phyloP scores from a whole-genome alignment of 1,284 basidiomycete genomes.

The Agroathelia rolfsii region DNA sequence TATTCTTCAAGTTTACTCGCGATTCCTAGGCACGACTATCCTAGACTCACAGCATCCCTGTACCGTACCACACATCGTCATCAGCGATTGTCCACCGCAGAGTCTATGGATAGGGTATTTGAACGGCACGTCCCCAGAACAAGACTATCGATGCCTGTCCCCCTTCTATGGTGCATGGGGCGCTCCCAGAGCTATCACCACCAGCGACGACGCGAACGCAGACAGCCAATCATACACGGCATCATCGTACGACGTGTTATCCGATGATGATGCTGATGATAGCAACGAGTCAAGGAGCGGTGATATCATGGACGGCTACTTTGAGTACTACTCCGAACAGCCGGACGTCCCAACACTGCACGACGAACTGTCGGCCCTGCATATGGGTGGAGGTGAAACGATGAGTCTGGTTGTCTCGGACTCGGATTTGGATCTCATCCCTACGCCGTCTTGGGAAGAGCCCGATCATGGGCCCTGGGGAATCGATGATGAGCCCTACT shows the following conservation, averaged over 20 bases:
- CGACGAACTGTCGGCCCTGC: too few species aligned
- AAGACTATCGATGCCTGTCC: conserved; percentile 7
- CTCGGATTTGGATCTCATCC: too few species aligned
- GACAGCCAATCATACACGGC: background rate
- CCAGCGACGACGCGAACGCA: background rate
- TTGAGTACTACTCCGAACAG: background rate
- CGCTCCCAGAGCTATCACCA: background rate
- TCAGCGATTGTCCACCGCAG: conserved; percentile 30
- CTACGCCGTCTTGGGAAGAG: too few species aligned
- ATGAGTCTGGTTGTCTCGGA: too few species aligned
- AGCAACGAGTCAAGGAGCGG: too few species aligned
- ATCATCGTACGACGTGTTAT: conserved; percentile 5
- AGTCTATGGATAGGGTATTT: conserved; percentile 24
- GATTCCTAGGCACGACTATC: conserved; percentile 22
- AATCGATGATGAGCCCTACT: too few species aligned
- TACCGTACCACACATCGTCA: conserved; percentile 39
- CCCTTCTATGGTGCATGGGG: conserved; percentile 9
- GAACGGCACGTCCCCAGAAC: conserved; percentile 15
- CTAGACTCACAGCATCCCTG: conserved; percentile 35
- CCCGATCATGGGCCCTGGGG: too few species aligned
- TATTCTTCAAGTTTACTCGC: conserved; percentile 17
- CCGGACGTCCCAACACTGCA: background rate
- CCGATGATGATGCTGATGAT: conserved; percentile 11
- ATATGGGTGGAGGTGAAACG: too few species aligned
- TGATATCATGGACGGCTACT: too few species aligned